Conservation (phyloP, 495 filamentous ascomycete genomes). For the Aspergillus campestris region DNA sequence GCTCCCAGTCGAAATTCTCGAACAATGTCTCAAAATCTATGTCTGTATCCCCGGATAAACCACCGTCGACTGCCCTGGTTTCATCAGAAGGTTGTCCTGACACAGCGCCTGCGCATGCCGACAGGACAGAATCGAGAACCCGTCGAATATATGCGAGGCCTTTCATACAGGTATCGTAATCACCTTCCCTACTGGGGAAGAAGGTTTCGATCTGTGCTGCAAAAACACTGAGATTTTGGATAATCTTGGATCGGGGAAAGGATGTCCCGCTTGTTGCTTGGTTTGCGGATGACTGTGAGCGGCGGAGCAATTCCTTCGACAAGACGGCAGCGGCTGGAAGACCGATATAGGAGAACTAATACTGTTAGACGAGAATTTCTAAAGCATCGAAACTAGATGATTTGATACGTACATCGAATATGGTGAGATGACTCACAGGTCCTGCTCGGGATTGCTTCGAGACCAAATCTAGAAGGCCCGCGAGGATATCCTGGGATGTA, state of each 20-base stretch:
- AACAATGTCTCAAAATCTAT: slow-evolving; percentile 8
- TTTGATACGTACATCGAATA: slow-evolving; percentile 1
- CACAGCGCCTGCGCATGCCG: background rate
- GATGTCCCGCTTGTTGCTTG: background rate
- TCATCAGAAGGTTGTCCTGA: background rate
- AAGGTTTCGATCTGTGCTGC: slow-evolving; percentile 17
- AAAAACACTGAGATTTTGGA: slow-evolving; percentile 52
- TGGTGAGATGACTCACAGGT: background rate
- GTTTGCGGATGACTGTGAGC: slow-evolving; percentile 1
- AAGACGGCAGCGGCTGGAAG: slow-evolving; percentile 49
- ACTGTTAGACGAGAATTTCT: background rate
- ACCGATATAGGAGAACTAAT: slow-evolving; percentile 32
- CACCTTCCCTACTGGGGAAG: slow-evolving; percentile 12
- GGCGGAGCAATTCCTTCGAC: slow-evolving; percentile 43
- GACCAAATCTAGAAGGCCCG: no score
- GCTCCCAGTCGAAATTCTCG: slow-evolving; percentile 10
- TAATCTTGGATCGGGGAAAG: slow-evolving; percentile 47
- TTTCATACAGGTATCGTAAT: slow-evolving; percentile 13
- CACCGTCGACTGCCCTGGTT: background rate
- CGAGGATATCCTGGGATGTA: background rate
- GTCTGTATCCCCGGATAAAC: background rate
- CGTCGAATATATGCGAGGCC: slow-evolving; percentile 16
- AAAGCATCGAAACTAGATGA: background rate
- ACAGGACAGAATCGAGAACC: slow-evolving; percentile 20
- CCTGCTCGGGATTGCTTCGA: background rate